Conservation (phyloP, 768 basidiomycete species). For the Calocybe gangraenosa region DNA sequence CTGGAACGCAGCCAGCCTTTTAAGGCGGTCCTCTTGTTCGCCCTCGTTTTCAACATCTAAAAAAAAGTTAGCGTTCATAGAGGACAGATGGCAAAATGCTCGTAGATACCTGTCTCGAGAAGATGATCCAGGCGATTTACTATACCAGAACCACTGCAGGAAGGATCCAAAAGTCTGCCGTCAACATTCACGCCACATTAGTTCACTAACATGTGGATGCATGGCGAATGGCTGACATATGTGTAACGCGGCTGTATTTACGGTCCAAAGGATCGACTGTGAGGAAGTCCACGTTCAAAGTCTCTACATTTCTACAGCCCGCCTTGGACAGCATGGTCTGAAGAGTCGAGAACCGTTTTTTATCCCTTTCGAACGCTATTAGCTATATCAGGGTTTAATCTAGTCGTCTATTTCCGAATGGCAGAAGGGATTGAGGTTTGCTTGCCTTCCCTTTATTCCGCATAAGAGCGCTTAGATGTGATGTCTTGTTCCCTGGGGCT, state of each 20-base stretch:
- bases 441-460: slow-evolving; percentile 72
- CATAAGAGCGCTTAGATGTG: slow-evolving; percentile 90
- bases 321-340: slow-evolving; percentile 83
- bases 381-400: slow-evolving; percentile 36
- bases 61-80: slow-evolving; percentile 2
- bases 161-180: slow-evolving; percentile 84
- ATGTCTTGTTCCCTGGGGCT: slow-evolving; percentile 98
- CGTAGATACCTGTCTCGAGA: slow-evolving; percentile 58
- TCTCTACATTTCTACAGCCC: slow-evolving; percentile 73
- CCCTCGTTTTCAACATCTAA: slow-evolving; percentile 56
- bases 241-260: slow-evolving; percentile 65
- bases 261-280: slow-evolving; percentile 63
- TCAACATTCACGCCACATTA: slow-evolving; percentile 2
- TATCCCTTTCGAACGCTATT: slow-evolving; percentile 88
- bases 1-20: slow-evolving; percentile 86
- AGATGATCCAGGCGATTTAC: slow-evolving; percentile 87
- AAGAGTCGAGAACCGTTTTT: slow-evolving; percentile 76
- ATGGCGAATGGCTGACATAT: slow-evolving; percentile 61
- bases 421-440: neutral
- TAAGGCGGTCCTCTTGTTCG: slow-evolving; percentile 63
- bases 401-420: no score
- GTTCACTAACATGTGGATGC: neutral
- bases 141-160: slow-evolving; percentile 94
- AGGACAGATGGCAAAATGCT: slow-evolving; percentile 1
- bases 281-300: slow-evolving; percentile 82